Conservation (phyloP, 768 basidiomycete species). For the Leucosporidium scottii region DNA sequence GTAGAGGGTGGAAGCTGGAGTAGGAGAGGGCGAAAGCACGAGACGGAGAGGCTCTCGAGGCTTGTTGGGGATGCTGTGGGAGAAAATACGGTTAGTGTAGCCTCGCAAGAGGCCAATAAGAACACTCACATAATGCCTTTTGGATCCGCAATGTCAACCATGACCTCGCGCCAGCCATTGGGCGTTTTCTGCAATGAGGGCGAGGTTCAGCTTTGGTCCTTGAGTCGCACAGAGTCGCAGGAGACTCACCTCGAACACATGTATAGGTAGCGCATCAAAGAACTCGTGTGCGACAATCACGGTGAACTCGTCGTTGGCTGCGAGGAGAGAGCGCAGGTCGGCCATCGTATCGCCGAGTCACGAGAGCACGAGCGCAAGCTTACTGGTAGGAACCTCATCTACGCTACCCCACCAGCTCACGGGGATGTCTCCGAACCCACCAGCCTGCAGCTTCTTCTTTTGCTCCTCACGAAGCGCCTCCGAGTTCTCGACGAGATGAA, state of each 20-base stretch:
- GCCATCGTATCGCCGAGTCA: not conserved
- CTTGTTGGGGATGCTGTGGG: slow-evolving; percentile 21
- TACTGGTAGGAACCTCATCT: slow-evolving; percentile 54
- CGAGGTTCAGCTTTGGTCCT: not conserved
- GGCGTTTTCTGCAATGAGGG: slow-evolving; percentile 55
- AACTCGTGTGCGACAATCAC: slow-evolving; percentile 93
- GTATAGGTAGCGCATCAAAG: slow-evolving; percentile 91
- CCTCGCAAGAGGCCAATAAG: too few species aligned
- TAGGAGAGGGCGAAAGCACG: slow-evolving; percentile 59
- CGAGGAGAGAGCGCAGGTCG: slow-evolving; percentile 21
- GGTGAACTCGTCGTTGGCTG: slow-evolving; percentile 52
- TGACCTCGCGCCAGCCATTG: slow-evolving; percentile 77
- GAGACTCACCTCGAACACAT: slow-evolving; percentile 66
- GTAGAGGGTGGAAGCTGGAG: slow-evolving; percentile 49
- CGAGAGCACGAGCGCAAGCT: slow-evolving; percentile 16
- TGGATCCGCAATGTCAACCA: slow-evolving; percentile 49
- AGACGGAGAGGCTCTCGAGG: slow-evolving; percentile 51
- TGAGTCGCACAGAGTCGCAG: not conserved
- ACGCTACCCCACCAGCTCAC: slow-evolving; percentile 69
- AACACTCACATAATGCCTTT: slow-evolving; percentile 23
- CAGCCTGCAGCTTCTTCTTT: slow-evolving; percentile 10
- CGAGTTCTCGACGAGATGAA: slow-evolving; percentile 36
- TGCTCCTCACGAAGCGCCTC: slow-evolving; percentile 29
- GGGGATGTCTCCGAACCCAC: slow-evolving; percentile 27
- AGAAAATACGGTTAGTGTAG: too few species aligned